Conservation (phyloP, 169 alveolate species). For the Cryptosporidium bovis region DNA sequence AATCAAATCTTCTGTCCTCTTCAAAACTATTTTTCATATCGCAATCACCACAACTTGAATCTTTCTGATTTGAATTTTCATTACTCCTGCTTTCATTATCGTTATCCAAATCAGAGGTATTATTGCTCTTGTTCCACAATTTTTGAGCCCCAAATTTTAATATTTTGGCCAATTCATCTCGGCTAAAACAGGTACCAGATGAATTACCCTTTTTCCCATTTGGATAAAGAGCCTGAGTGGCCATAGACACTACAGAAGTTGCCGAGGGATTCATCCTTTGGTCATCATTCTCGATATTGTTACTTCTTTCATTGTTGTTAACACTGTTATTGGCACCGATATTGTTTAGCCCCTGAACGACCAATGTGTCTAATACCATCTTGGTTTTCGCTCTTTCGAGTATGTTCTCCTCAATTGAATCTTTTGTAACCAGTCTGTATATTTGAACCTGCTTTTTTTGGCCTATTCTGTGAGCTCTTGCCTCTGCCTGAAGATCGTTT, state of each 20-base stretch:
- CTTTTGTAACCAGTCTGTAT: slow-evolving; percentile 94
- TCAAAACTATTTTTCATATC: neutral
- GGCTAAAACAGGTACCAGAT: slow-evolving; percentile 79
- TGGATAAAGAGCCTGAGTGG: slow-evolving; percentile 54
- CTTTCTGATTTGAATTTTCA: neutral
- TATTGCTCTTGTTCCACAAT: slow-evolving; percentile 84
- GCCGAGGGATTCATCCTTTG: slow-evolving; percentile 67
- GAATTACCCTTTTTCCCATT: slow-evolving; percentile 51
- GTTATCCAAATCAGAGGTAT: neutral
- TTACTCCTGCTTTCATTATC: neutral
- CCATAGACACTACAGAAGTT: slow-evolving; percentile 41
- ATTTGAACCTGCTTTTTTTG: slow-evolving; percentile 95
- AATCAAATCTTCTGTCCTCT: slow-evolving; percentile 76
- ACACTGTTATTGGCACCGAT: slow-evolving; percentile 79
- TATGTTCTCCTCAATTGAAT: slow-evolving; percentile 97
- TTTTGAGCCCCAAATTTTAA: slow-evolving; percentile 91
- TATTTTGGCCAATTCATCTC: slow-evolving; percentile 90
- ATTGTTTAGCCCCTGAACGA: slow-evolving; percentile 91
- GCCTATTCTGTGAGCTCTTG: slow-evolving; percentile 99
- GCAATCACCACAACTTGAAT: neutral
- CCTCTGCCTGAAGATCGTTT: slow-evolving; percentile 98
- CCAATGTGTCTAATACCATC: slow-evolving; percentile 95
- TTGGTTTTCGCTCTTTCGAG: slow-evolving; percentile 97
- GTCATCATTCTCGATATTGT: slow-evolving; percentile 64
- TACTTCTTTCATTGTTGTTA: slow-evolving; percentile 6